Conservation (phyloP, 2,329 filamentous ascomycete genomes). For the Dothideomycetidae sp. region DNA sequence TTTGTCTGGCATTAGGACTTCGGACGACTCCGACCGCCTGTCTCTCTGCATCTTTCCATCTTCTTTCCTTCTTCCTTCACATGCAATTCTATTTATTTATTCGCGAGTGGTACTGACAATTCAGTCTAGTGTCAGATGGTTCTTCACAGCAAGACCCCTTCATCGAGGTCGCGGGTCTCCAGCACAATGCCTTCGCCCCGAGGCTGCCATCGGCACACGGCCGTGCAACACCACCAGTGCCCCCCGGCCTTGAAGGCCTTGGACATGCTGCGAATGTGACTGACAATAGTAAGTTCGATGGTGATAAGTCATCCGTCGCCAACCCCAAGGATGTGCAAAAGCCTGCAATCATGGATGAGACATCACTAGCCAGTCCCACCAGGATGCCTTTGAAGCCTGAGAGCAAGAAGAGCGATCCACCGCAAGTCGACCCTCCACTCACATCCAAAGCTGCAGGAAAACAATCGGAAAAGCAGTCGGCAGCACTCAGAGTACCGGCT, state of each 20-base stretch:
- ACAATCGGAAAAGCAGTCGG: not conserved
- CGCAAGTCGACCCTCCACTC: not conserved
- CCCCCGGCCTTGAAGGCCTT: slow-evolving; percentile 22
- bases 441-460: not conserved
- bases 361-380: not conserved
- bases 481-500: not conserved
- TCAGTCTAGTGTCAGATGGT: no score
- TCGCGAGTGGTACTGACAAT: no score
- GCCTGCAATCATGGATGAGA: not conserved
- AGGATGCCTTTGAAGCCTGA: not conserved
- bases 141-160: not conserved
- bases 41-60: no score
- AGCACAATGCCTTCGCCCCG: not conserved
- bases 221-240: slow-evolving; percentile 22
- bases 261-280: slow-evolving; percentile 8
- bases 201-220: slow-evolving; percentile 11
- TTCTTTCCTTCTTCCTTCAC: no score
- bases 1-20: no score
- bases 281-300: slow-evolving; percentile 28
- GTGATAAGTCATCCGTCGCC: not conserved
- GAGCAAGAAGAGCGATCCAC: not conserved
- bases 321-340: not conserved
- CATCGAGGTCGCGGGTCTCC: not conserved
- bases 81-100: no score
- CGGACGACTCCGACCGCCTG: no score